Conservation (phyloP, 2,329 filamentous ascomycete species). For the Ophiostoma populinum region DNA sequence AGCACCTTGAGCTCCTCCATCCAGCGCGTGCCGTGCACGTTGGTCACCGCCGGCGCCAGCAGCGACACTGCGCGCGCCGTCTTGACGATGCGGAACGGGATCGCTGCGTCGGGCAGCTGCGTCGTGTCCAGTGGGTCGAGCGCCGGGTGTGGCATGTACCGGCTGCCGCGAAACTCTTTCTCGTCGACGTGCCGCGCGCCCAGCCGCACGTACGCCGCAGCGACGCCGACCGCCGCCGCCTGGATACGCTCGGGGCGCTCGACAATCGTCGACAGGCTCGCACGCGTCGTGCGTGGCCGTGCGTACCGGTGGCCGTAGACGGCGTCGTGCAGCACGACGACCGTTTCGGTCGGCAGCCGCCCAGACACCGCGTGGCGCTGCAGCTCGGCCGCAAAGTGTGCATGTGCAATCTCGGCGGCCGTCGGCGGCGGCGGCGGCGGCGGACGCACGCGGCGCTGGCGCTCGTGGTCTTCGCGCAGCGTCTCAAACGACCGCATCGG, state of each 20-base stretch:
- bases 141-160: slow-evolving; percentile 46
- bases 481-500: slow-evolving; percentile 14
- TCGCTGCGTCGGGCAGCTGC: slow-evolving; percentile 35
- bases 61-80: slow-evolving; percentile 56
- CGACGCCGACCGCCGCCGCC: slow-evolving; percentile 65
- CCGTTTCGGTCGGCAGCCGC: slow-evolving; percentile 27
- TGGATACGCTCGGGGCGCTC: slow-evolving; percentile 85
- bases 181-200: slow-evolving; percentile 65
- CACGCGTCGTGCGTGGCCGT: slow-evolving; percentile 59
- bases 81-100: slow-evolving; percentile 74
- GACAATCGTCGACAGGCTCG: slow-evolving; percentile 62
- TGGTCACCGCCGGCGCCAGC: slow-evolving; percentile 60
- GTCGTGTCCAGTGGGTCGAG: slow-evolving; percentile 26
- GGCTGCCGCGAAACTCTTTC: slow-evolving; percentile 13
- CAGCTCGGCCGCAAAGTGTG: slow-evolving; percentile 55
- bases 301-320: slow-evolving; percentile 92
- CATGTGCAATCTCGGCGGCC: slow-evolving; percentile 40
- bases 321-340: slow-evolving; percentile 80
- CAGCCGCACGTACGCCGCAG: slow-evolving; percentile 78
- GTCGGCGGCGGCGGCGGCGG: slow-evolving; percentile 19
- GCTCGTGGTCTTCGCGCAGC: slow-evolving; percentile 7
- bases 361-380: slow-evolving; percentile 16
- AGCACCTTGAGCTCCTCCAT: slow-evolving; percentile 80
- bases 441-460: background rate
- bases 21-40: slow-evolving; percentile 82